Percentiles rank a stretch among this genome's conserved stretches.
Conservation (phyloP, 306 rosid genomes). For the Corylus avellana region DNA sequence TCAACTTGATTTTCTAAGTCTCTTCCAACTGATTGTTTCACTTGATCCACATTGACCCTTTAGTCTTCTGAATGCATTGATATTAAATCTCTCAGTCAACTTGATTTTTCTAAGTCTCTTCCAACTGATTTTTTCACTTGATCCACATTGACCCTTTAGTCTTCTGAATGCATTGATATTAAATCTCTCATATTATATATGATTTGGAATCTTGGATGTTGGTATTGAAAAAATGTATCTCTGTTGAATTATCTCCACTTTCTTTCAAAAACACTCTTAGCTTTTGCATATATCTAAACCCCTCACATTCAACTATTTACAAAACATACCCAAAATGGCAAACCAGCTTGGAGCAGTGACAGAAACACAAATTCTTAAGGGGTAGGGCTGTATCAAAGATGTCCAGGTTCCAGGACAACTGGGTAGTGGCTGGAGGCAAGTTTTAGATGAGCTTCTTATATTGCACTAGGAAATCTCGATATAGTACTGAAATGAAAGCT, state of each 20-base stretch:
- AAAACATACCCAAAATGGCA: not conserved
- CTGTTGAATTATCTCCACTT: not conserved
- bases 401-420: not conserved
- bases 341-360: not conserved
- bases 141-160: not conserved
- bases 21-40: not conserved
- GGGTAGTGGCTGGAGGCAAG: not conserved
- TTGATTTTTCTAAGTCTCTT: not conserved
- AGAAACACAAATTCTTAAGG: not conserved
- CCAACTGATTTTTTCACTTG: not conserved
- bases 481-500: not conserved
- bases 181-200: not conserved
- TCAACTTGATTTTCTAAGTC: constrained; percentile 1
- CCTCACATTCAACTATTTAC: not conserved
- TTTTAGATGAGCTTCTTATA: not conserved
- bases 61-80: not conserved
- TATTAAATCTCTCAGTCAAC: not conserved
- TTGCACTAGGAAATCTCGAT: not conserved
- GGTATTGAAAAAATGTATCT: not conserved
- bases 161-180: not conserved
- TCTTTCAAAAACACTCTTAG: not conserved
- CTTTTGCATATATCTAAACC: not conserved
- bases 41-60: not conserved
- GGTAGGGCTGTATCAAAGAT: not conserved
- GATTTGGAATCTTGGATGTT: not conserved